Evolutionary conservation across 208 protist genomes (phyloP).

Genomic region (Crithidia bombi): DNA sequence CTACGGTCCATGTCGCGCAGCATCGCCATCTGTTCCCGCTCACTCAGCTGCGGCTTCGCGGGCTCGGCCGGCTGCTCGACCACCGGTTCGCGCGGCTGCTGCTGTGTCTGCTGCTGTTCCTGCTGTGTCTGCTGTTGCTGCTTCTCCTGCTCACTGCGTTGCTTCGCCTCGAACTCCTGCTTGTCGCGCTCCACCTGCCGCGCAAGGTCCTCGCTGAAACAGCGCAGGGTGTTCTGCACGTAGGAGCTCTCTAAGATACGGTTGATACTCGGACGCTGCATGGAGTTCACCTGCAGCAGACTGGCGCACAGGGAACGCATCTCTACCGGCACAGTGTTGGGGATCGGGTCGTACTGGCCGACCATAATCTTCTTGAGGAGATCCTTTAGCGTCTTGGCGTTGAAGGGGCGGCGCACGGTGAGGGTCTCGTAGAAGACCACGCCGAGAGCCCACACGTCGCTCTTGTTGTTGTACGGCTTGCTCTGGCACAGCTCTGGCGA

Average conservation of each 20-base stretch:
- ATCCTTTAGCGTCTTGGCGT: conserved; percentile 88
- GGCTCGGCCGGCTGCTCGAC: conserved; percentile 21
- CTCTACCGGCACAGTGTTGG: conserved; percentile 69
- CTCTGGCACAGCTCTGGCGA: conserved; percentile 95
- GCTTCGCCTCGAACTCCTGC: conserved; percentile 72
- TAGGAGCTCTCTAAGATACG: conserved; percentile 86
- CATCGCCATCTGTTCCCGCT: conserved; percentile 90
- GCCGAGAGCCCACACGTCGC: conserved; percentile 93
- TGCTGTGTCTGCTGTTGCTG: conserved; percentile 13
- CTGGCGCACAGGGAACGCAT: conserved; percentile 81
- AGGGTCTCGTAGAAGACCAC: conserved; percentile 92
- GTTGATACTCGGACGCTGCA: conserved; percentile 88
- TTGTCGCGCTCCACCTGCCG: conserved; percentile 86
- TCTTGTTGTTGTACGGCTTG: conserved; percentile 95
- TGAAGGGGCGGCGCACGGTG: conserved; percentile 91
- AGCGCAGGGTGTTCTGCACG: conserved; percentile 81
- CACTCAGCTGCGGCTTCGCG: conserved; percentile 60
- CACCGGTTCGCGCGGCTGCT: background rate
- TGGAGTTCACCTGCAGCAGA: conserved; percentile 84
- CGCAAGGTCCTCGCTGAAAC: conserved; percentile 85
- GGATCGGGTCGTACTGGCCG: conserved; percentile 89
- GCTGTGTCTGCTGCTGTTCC: background rate
- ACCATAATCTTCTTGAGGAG: conserved; percentile 91
- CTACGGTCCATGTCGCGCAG: conserved; percentile 88
- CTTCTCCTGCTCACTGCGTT: conserved; percentile 31